A percentile compares a stretch with the other conserved stretches of the same genome.
Evolutionary conservation across 768 basidiomycete genomes (phyloP).

Genomic region (Saitozyma podzolica): DNA sequence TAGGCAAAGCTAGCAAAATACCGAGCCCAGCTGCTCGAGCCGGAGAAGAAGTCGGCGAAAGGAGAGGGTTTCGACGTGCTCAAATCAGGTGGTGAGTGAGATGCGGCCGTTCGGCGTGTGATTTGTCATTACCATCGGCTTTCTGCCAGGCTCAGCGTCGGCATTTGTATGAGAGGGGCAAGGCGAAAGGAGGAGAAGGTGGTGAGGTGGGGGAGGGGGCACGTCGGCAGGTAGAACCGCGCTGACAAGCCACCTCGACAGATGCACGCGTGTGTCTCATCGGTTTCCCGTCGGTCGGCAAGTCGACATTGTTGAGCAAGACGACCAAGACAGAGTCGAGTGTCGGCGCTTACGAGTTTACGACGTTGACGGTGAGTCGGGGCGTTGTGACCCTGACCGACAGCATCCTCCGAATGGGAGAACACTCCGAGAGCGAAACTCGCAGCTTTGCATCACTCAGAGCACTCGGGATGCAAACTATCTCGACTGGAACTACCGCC

Average conservation of each 20-base stretch:
- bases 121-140: neutral
- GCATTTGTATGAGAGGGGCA: neutral
- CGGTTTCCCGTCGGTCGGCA: slow-evolving; percentile 92
- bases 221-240: neutral
- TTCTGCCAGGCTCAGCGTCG: neutral
- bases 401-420: neutral
- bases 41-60: slow-evolving; percentile 71
- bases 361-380: slow-evolving; percentile 72
- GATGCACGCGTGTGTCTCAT: slow-evolving; percentile 90
- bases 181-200: no score
- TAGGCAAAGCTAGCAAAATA: slow-evolving; percentile 66
- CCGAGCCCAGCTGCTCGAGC: slow-evolving; percentile 91
- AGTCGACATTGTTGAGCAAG: slow-evolving; percentile 91
- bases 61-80: slow-evolving; percentile 88
- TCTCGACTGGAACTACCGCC: neutral
- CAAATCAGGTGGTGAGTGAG: slow-evolving; percentile 62
- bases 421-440: no score
- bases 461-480: neutral
- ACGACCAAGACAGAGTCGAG: slow-evolving; percentile 87
- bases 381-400: neutral
- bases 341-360: slow-evolving; percentile 92
- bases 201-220: no score
- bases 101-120: neutral
- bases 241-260: slow-evolving; percentile 14
- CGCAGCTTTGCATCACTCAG: no score